Percentiles rank a stretch among this genome's conserved stretches.
Conservation (phyloP, 2,329 filamentous ascomycete species). For the Sporothrix variecibatus region DNA sequence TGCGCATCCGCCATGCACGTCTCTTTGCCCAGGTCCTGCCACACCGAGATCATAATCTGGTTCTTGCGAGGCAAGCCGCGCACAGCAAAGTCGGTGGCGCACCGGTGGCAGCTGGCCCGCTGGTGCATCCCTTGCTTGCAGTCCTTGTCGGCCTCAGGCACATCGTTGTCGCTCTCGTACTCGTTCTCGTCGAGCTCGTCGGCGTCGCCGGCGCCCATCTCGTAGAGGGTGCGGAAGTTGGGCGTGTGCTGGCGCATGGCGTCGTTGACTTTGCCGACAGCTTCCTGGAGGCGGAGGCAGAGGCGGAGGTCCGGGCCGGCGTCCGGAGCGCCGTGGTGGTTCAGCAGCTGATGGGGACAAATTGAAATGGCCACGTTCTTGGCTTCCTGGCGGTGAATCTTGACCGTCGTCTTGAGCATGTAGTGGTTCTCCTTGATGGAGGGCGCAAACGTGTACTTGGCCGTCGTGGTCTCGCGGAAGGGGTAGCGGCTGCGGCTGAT, state of each 20-base stretch:
- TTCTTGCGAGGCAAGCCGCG: background rate
- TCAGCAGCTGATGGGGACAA: background rate
- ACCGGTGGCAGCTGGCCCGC: background rate
- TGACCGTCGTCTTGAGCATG: conserved; percentile 1
- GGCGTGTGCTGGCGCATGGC: background rate
- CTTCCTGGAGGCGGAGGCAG: background rate
- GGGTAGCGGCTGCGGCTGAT: background rate
- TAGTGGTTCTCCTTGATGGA: background rate
- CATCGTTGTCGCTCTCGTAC: background rate
- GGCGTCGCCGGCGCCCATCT: background rate
- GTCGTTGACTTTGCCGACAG: background rate
- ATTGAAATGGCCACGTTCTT: background rate
- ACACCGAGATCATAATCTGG: background rate
- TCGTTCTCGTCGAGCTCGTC: background rate
- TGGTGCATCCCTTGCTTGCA: background rate
- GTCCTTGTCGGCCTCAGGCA: too few relatives aligned
- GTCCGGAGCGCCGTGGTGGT: background rate
- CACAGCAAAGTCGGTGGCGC: background rate
- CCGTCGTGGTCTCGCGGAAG: background rate
- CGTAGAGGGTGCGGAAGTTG: background rate
- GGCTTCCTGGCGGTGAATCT: background rate
- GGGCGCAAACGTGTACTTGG: background rate
- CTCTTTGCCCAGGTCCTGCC: background rate
- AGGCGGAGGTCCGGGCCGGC: background rate
- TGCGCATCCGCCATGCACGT: background rate